Base-by-base conservation (phyloP, 1,139 yeast species). In the Zygoascus sp. region DNA sequence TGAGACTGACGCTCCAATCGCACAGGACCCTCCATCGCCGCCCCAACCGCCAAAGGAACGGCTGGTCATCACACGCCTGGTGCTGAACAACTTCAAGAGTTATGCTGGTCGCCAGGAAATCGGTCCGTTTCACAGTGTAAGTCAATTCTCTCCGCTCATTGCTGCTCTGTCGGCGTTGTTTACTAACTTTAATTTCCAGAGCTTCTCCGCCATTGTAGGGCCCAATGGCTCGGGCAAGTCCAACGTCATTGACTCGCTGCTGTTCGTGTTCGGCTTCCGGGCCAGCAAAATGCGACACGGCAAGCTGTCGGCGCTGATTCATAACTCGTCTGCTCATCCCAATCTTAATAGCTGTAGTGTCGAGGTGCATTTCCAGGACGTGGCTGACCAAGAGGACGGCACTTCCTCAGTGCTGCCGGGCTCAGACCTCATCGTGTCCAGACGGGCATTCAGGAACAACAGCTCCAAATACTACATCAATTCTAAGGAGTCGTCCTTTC, bases 181-280 rank as follows among this genome's bases (percentile, higher is more conserved):
- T 23, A 25, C 21, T 25, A 37, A 23, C 53, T 53, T 46, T 50
- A 47, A 21, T 30, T 17, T 41, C n/a, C 70, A 89, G 39, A 87
- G 95, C 2, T 94, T 94, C 62, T 87, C 96, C 7, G 97, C 99
- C 0, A 95, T 94, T 8, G 97, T 94, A n/a, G 99, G 99, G 0
- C 98, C 98, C 3, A 94, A 94, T 64, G 99, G 99, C 25, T 86
- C 96, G 35, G 98, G 98, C 7, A 92, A 92, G 66, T 90, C 97
- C 10, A 94, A 94, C 62, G 98, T 94, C 34, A 94, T 94, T 54
- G 99, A 94, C 63, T 86, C 97, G 2, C 77, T 94, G 77, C 72
- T 94, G 50, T 94, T 94, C 66, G 98, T 94, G 2, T 94, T 94
- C 69, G 99, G 99, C 0, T 94, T 94, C 66, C 74, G 98, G 53